These are phyloP conservation scores for Chlorella ohadii DNA, from an alignment of 139 green algal species.

Conservation along the genomic window DNA sequence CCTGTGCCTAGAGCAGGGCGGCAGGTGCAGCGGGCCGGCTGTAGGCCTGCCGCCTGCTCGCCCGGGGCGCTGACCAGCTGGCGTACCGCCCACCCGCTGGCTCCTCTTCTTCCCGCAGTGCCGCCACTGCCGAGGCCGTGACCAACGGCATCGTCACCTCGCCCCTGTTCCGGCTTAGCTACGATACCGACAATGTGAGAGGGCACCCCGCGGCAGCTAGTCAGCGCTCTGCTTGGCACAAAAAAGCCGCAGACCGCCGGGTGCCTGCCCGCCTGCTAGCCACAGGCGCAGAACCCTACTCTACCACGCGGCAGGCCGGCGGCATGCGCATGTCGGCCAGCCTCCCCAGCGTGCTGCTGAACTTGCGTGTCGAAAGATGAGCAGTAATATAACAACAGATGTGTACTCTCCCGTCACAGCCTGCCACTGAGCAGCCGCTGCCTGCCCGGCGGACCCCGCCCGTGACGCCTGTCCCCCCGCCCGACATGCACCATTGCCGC, in stretches of 20 bases:
- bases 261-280: background rate
- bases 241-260: background rate
- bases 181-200: conserved; percentile 48
- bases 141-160: conserved; percentile 22
- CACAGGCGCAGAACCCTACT: background rate
- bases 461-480: background rate
- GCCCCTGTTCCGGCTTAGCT: conserved; percentile 39
- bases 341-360: background rate
- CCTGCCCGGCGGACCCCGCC: background rate
- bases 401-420: no score
- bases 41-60: no score
- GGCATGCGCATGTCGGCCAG: no score
- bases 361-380: no score
- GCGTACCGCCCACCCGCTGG: no score
- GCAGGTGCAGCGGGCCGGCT: no score
- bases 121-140: background rate
- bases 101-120: background rate
- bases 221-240: background rate
- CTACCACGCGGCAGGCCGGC: background rate
- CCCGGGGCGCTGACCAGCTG: no score
- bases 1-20: no score
- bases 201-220: background rate
- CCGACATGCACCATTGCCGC: background rate
- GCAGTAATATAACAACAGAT: no score
- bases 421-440: no score